Evolutionary conservation across 2,329 filamentous ascomycete species (phyloP).

Genomic region (Aureobasidium melanogenum): DNA sequence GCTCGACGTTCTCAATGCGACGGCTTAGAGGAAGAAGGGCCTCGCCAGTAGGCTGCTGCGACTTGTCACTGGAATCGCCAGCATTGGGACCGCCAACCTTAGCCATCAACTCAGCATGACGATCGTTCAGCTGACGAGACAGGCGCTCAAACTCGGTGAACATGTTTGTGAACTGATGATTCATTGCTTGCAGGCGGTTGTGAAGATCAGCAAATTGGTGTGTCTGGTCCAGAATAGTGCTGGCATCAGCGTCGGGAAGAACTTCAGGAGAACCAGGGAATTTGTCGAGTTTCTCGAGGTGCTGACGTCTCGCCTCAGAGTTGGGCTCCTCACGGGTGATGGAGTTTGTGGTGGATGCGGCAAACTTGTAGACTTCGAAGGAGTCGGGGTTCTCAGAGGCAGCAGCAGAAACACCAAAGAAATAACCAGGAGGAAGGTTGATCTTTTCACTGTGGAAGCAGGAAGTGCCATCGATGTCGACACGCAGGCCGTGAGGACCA

Average conservation of each 20-base stretch:
- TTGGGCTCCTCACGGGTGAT: constrained; percentile 23
- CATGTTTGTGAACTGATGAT: constrained; percentile 58
- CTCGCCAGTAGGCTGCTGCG: constrained; percentile 8
- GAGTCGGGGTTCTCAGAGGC: constrained; percentile 89
- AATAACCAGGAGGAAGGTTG: constrained; percentile 66
- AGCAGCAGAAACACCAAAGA: constrained; percentile 78
- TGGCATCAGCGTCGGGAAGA: constrained; percentile 26
- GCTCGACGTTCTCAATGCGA: constrained; percentile 46
- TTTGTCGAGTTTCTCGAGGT: constrained; percentile 23
- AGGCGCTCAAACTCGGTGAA: constrained; percentile 48
- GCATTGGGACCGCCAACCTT: not conserved
- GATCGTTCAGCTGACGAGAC: constrained; percentile 45
- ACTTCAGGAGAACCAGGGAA: constrained; percentile 35
- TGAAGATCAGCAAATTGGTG: constrained; percentile 77
- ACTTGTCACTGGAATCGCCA: not conserved
- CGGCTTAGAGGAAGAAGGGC: constrained; percentile 24
- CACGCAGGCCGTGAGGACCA: constrained; percentile 56
- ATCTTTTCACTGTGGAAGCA: constrained; percentile 82
- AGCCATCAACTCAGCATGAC: constrained; percentile 44
- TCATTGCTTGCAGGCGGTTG: constrained; percentile 67
- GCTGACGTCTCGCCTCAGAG: constrained; percentile 22
- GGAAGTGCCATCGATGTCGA: constrained; percentile 66
- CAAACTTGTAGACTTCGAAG: constrained; percentile 85
- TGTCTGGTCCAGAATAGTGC: constrained; percentile 33
- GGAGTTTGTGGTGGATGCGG: constrained; percentile 47